Conservation (phyloP, 78 protist species). For the slime mould (Dictyostelium discoideum) region DNA sequence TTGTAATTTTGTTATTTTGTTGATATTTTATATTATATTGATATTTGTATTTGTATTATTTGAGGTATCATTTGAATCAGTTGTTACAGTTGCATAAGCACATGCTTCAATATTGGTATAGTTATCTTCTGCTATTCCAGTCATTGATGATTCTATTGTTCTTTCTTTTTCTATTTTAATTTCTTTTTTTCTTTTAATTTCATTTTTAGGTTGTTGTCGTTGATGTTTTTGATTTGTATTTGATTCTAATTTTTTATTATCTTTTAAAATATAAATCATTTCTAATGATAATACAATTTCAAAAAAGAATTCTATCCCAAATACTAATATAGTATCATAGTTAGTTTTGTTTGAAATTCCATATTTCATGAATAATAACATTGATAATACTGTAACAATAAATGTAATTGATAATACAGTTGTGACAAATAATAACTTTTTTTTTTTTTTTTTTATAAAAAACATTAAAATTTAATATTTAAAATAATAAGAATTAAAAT, state of each 20-base stretch:
- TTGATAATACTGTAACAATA: background rate
- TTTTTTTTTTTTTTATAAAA: background rate
- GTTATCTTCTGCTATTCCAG: background rate
- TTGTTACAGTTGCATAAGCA: background rate
- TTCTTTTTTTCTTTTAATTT: background rate
- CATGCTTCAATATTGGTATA: background rate
- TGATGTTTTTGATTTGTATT: background rate
- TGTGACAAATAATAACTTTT: slow-evolving; percentile 22
- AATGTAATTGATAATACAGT: slow-evolving; percentile 48
- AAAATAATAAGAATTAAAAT: no score
- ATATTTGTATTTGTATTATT: background rate
- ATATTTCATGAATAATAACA: background rate
- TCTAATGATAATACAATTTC: slow-evolving; percentile 17
- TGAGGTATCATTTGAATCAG: background rate
- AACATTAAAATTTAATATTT: no score
- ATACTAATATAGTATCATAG: background rate
- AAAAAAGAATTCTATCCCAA: slow-evolving; percentile 18
- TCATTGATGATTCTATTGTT: background rate
- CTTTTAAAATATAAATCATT: slow-evolving; percentile 29
- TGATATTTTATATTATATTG: background rate
- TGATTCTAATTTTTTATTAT: background rate
- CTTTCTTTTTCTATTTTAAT: background rate
- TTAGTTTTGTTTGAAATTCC: background rate
- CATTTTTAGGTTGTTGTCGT: background rate
- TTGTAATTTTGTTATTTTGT: background rate